Evolutionary conservation across 2,329 filamentous ascomycete species (phyloP).

Genomic region (Xylaria hypoxylon): DNA sequence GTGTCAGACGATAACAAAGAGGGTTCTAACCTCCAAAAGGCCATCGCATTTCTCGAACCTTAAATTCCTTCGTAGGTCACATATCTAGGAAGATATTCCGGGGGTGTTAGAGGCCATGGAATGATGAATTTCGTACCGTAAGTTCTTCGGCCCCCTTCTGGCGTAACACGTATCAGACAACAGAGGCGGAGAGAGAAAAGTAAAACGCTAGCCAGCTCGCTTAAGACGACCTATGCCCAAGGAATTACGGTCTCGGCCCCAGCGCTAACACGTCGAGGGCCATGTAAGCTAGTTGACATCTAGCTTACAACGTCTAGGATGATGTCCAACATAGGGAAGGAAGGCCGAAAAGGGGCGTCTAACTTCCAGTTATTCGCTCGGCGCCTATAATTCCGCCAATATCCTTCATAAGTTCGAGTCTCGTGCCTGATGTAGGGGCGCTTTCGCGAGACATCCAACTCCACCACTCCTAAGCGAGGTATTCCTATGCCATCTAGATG

Average conservation of each 20-base stretch:
- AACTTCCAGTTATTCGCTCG: not conserved
- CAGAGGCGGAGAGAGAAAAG: not conserved
- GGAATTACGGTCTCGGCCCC: constrained; percentile 9
- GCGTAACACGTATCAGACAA: not conserved
- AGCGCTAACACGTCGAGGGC: constrained; percentile 17
- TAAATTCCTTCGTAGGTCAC: not conserved
- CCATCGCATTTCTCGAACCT: not conserved
- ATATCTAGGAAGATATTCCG: not conserved
- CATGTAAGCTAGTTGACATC: constrained; percentile 18
- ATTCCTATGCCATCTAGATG: not conserved
- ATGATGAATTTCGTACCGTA: not conserved
- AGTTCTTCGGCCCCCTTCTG: not conserved
- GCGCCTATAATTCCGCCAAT: constrained; percentile 27
- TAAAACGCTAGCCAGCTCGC: not conserved
- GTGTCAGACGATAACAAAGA: not conserved
- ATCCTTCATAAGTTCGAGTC: not conserved
- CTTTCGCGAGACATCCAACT: not conserved
- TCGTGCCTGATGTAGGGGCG: not conserved
- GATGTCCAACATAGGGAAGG: constrained; percentile 17
- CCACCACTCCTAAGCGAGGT: not conserved
- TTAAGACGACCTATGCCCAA: not conserved
- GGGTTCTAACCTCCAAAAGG: not conserved
- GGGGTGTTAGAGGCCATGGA: not conserved
- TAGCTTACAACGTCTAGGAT: constrained; percentile 5
- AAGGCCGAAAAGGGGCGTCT: constrained; percentile 1